Conservation (phyloP, 805 yeast genomes). For the Myxozyma neotropica region DNA sequence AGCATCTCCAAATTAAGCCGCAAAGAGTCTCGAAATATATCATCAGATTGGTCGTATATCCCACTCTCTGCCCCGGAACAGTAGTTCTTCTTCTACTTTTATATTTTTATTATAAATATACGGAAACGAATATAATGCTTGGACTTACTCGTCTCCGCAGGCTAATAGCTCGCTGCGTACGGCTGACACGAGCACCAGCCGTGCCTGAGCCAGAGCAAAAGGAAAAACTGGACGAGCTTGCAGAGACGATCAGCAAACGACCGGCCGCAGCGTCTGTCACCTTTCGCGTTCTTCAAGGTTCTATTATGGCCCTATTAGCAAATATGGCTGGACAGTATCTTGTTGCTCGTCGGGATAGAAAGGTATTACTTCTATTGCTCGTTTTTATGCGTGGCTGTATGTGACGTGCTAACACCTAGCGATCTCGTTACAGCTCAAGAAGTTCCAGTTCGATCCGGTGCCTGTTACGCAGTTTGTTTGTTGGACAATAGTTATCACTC, state of each 20-base stretch:
- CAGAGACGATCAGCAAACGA: background rate
- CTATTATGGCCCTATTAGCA: constrained; percentile 5
- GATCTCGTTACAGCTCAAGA: background rate
- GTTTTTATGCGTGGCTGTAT: background rate
- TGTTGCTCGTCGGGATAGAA: constrained; percentile 8
- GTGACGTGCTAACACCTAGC: background rate
- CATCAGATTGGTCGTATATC: too few species aligned
- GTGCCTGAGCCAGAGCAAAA: background rate
- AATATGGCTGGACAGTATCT: constrained; percentile 11
- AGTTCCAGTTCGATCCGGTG: constrained; percentile 19
- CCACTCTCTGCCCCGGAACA: too few species aligned
- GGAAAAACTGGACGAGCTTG: background rate
- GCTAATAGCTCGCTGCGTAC: background rate
- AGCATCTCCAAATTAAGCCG: too few species aligned
- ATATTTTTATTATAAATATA: too few species aligned
- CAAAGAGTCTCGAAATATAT: too few species aligned
- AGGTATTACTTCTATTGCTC: too few species aligned
- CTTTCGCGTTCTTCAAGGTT: constrained; percentile 11
- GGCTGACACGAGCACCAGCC: background rate
- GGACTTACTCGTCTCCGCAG: background rate
- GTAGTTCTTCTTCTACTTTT: too few species aligned
- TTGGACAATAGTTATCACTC: constrained; percentile 27
- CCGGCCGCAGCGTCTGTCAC: constrained; percentile 4
- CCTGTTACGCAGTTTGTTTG: constrained; percentile 42
- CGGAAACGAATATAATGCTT: too few species aligned